phyloP scores from a whole-genome alignment of 1,139 yeast genomes.

The Hyphopichia fennica region DNA sequence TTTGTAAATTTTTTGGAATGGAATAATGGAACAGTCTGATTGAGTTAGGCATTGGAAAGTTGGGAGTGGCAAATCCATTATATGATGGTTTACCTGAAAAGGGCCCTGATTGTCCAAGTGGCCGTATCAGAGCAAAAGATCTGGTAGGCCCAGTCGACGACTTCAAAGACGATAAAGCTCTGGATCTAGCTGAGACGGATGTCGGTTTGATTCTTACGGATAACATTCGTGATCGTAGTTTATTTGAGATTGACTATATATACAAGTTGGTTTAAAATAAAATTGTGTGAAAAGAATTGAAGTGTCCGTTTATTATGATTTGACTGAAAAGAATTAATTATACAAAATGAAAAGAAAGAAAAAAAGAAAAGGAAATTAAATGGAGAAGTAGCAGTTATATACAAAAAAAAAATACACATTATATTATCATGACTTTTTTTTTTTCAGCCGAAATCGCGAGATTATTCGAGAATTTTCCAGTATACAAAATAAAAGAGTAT shows the following conservation, averaged over 20 bases:
- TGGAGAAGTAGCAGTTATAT: not conserved
- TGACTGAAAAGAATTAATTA: not conserved
- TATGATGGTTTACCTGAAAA: not conserved
- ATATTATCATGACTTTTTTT: not conserved
- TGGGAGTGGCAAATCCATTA: not conserved
- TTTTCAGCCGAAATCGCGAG: slow-evolving; percentile 7
- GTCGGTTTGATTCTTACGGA: not conserved
- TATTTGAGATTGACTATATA: no score
- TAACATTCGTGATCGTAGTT: not conserved
- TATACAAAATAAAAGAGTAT: not conserved
- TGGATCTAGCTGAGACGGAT: not conserved
- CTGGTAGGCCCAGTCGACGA: not conserved
- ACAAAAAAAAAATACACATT: not conserved
- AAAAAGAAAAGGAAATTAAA: not conserved
- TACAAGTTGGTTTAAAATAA: not conserved
- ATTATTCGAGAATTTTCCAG: slow-evolving; percentile 12
- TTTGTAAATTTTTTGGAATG: slow-evolving; percentile 24
- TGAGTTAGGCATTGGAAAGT: not conserved
- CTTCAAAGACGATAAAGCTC: not conserved
- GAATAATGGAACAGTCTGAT: slow-evolving; percentile 18
- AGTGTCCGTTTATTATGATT: no score
- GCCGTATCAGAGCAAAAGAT: not conserved
- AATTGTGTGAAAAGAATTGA: not conserved
- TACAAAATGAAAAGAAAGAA: not conserved
- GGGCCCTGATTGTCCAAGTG: not conserved